Base-by-base conservation (phyloP, 2,329 filamentous ascomycete genomes). In the Talaromyces piceae region DNA sequence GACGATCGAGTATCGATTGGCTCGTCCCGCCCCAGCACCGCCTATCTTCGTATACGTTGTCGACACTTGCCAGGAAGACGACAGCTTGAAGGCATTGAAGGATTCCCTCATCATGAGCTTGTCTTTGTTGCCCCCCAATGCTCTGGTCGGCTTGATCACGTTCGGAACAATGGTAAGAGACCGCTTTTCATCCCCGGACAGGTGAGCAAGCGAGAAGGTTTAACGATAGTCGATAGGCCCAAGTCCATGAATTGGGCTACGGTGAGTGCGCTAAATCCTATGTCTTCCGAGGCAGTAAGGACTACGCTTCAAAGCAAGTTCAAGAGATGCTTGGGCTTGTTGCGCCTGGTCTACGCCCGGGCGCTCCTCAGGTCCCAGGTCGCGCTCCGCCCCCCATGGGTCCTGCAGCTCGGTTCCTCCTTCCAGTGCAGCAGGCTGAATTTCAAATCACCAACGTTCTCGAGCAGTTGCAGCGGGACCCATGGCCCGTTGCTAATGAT, bases 191-290 rank as follows among this genome's bases (percentile, higher is more conserved):
- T 25, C 25, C 47, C 25, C 51, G 12, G 4, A 8, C 22, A 39
- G 16, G 5, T 18, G 13, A 37, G 16, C 16, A 20, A 31, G 30
- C 30, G 30, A 33, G 4, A 33, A 18, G 33, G 16, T 18, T 26
- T 48, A 48, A 48, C 23, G 31, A 18, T 37, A 12, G 23, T 12
- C 43, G 52, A 43, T 59, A 90, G 87, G 83, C 89, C 27, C 91
- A 96, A 81, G 89, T 98, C 16, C 93, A 98, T 67, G 93, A 98
- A 72, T 88, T 98, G 59, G 93, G 93, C 50, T 98, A 98, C 67
- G 91, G 88, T 50, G 93, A 97, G 72, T 98, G 93, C 71, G 89
- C 93, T 58, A 98, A 97, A 73, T 96, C 91, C 5, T 98, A 96
- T 64, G 93, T 98, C 39, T 98, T 98, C 79, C 83, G 91, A 51